phyloP scores from a whole-genome alignment of 768 basidiomycete species.

The Lactarius vividus region DNA sequence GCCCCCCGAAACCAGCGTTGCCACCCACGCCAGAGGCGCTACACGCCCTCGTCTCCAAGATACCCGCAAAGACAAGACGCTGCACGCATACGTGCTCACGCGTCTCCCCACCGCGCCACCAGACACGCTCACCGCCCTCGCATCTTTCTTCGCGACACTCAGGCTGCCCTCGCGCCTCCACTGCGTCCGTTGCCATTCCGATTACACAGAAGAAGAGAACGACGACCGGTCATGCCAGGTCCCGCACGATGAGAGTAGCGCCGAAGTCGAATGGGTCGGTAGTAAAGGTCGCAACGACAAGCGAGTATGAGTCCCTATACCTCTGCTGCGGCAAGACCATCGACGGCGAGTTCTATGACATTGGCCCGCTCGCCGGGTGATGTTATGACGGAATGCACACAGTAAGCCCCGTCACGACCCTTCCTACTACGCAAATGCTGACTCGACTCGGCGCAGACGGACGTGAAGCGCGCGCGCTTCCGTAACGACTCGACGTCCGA shows the following conservation, averaged over 20 bases:
- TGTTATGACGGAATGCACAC: slow-evolving; percentile 84
- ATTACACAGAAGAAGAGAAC: too few species aligned
- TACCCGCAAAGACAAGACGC: slow-evolving; percentile 68
- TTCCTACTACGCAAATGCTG: background rate
- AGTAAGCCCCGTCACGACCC: slow-evolving; percentile 38
- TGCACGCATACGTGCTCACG: slow-evolving; percentile 59
- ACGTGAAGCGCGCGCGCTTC: slow-evolving; percentile 72
- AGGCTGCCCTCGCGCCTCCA: slow-evolving; percentile 43
- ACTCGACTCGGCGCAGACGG: slow-evolving; percentile 46
- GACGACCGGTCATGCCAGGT: slow-evolving; percentile 46
- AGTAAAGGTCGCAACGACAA: slow-evolving; percentile 31
- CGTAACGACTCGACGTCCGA: slow-evolving; percentile 66
- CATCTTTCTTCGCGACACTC: slow-evolving; percentile 59
- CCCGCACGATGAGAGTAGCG: slow-evolving; percentile 78
- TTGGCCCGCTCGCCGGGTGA: slow-evolving; percentile 73
- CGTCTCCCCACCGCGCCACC: slow-evolving; percentile 43
- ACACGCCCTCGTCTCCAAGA: slow-evolving; percentile 49
- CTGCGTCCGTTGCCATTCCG: too few species aligned
- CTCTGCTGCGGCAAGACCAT: slow-evolving; percentile 69
- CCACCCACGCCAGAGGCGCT: slow-evolving; percentile 39
- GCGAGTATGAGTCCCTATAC: slow-evolving; percentile 44
- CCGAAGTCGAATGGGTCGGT: slow-evolving; percentile 62
- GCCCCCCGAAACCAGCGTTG: slow-evolving; percentile 30
- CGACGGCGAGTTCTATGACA: slow-evolving; percentile 65
- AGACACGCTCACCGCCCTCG: slow-evolving; percentile 45